Percentiles rank a stretch among this genome's conserved stretches.
These are phyloP conservation scores for Jatropha curcas DNA, from an alignment of 345 rosid species.

Conservation along the genomic window DNA sequence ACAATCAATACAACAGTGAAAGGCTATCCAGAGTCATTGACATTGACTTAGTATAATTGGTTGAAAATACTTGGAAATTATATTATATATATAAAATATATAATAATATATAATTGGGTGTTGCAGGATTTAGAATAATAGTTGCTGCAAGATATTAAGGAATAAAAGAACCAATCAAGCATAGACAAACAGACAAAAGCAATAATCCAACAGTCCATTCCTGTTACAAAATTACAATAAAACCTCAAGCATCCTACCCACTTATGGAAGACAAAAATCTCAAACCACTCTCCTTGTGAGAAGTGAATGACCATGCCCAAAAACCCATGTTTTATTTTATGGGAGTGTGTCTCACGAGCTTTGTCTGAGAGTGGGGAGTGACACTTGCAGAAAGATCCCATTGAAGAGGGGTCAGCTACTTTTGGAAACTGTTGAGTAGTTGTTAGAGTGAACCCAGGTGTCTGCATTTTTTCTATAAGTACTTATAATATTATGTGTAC, in stretches of 20 bases:
- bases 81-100: too few species aligned
- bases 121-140: too few species aligned
- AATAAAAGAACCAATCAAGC: conserved; percentile 10
- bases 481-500: conserved; percentile 22
- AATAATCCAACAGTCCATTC: conserved; percentile 11
- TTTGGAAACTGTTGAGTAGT: conserved; percentile 40
- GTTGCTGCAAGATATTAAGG: neutral
- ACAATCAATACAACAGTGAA: neutral
- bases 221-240: conserved; percentile 3
- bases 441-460: conserved; percentile 32
- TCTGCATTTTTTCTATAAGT: conserved; percentile 18
- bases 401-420: conserved; percentile 21
- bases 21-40: neutral
- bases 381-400: conserved; percentile 13
- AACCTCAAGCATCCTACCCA: neutral
- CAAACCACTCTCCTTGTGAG: neutral
- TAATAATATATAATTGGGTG: neutral
- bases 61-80: neutral
- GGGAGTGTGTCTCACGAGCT: neutral
- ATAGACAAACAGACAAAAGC: conserved; percentile 9
- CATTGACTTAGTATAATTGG: neutral
- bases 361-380: conserved; percentile 22
- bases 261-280: neutral
- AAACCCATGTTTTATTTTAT: neutral
- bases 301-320: neutral